Conservation (phyloP, 768 basidiomycete species). For the Mycena kentingensis region DNA sequence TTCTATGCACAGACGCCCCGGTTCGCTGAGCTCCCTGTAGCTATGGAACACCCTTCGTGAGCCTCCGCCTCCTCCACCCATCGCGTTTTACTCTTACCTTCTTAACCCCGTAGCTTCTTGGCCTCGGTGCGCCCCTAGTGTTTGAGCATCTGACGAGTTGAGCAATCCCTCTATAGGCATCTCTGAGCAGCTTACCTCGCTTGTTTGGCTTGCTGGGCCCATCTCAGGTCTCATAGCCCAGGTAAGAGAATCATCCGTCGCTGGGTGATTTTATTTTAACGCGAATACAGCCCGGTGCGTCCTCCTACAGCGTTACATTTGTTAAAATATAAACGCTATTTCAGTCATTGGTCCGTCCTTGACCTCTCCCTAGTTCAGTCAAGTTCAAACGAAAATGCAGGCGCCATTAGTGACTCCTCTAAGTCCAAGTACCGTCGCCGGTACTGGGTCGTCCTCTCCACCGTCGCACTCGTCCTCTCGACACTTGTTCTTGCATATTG, state of each 20-base stretch:
- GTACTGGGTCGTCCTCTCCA: constrained; percentile 92
- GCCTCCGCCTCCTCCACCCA: too few species aligned
- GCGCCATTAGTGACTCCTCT: constrained; percentile 94
- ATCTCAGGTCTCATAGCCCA: constrained; percentile 95
- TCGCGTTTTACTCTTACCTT: too few species aligned
- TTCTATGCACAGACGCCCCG: not conserved
- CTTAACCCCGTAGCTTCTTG: too few species aligned
- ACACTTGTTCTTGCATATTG: constrained; percentile 86
- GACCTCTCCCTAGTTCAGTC: not conserved
- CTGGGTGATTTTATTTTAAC: too few species aligned
- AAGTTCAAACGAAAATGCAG: constrained; percentile 38
- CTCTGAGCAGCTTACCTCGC: constrained; percentile 85
- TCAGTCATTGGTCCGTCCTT: constrained; percentile 83
- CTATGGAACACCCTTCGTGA: constrained; percentile 96
- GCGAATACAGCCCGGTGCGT: too few species aligned
- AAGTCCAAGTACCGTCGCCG: constrained; percentile 87
- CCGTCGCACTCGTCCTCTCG: constrained; percentile 74
- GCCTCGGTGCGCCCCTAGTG: constrained; percentile 35
- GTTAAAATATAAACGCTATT: too few species aligned
- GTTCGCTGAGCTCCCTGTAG: constrained; percentile 44
- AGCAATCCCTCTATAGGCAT: constrained; percentile 56
- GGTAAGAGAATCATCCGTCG: too few species aligned
- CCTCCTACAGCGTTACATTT: too few species aligned
- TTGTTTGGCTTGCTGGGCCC: constrained; percentile 95
- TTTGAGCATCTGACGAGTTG: not conserved